phyloP scores from a whole-genome alignment of 192 early-diverging fungal species.

The Phlyctochytrium planicorne region DNA sequence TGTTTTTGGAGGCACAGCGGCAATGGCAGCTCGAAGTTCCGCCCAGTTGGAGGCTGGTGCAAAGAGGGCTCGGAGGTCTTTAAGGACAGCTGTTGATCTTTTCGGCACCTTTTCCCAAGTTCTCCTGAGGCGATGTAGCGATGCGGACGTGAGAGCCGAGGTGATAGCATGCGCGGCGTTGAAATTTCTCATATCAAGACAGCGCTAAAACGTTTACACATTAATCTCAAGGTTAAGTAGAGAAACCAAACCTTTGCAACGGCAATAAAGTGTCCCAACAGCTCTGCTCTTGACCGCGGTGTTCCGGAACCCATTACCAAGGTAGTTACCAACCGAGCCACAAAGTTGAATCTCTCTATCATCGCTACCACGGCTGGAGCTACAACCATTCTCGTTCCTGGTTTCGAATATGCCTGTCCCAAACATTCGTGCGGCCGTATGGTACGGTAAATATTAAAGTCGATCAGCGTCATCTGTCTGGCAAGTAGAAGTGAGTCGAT shows the following conservation, averaged over 20 bases:
- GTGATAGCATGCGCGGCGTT: constrained; percentile 15
- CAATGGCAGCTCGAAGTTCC: neutral
- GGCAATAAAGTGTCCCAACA: constrained; percentile 17
- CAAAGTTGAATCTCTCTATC: constrained; percentile 26
- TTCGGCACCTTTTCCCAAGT: constrained; percentile 21
- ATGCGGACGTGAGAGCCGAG: constrained; percentile 13
- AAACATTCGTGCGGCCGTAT: constrained; percentile 16
- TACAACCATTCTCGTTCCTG: constrained; percentile 3
- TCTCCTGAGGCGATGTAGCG: constrained; percentile 7
- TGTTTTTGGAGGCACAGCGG: neutral
- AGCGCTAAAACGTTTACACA: constrained; percentile 9
- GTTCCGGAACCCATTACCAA: constrained; percentile 11
- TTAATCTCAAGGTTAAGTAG: neutral
- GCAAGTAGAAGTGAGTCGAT: constrained; percentile 8
- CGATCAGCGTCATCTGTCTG: constrained; percentile 14
- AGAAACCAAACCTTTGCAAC: constrained; percentile 22
- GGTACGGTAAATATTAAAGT: constrained; percentile 12
- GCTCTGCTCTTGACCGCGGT: constrained; percentile 11
- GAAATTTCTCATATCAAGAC: constrained; percentile 3
- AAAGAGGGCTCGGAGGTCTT: neutral
- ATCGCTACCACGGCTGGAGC: constrained; percentile 7
- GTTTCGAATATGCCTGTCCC: neutral
- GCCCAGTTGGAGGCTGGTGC: constrained; percentile 8
- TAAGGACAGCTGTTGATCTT: neutral
- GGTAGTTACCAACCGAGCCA: constrained; percentile 21